Evolutionary conservation across 345 rosid genomes (phyloP), one percentile per base, ranked within the genome.

Genomic region (Eucalyptus tenuipes): DNA sequence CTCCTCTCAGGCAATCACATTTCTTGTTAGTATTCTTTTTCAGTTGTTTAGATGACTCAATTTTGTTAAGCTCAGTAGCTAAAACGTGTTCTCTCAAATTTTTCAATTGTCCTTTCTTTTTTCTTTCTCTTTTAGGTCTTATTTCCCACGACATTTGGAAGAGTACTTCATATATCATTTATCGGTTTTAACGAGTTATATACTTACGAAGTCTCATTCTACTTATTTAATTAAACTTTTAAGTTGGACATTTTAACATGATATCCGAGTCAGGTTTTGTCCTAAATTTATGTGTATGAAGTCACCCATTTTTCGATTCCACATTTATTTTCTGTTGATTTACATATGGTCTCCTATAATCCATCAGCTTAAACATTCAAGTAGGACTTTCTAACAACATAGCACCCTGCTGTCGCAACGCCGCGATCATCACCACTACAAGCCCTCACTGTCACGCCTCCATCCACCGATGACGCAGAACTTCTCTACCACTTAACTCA

Each of bases 241-340:
- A 37, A 1, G 2, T 71, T 71, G 14, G 4, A 37, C 4, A 71
- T 37, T 71, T 3, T 37, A 37, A 71, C 81, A 33, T 8, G 7
- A 3, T 71, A 18, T 9, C 2, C 3, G 2, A 71, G 25, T 37
- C 1, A 3, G 0, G 2, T 71, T 5, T 6, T 1, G 0, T 37
- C 27, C 3, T 25, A 71, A 10, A 71, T 71, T 71, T 71, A 17
- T 71, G 13, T 10, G 8, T 37, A 37, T 37, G 45, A 71, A 45
- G 81, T 13, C 13, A 5, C 4, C 4, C 40, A 18, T 20, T 71
- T 66, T 71, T 33, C 4, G 13, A 33, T 71, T 71, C 14, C 13
- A 9, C 7, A 18, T 18, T 10, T 10, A 6, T 37, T 71, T 37
- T 18, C 18, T 37, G 7, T 37, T 5, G 3, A 18, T 71, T 33